These are phyloP conservation scores for Curvularia sp. DNA, from an alignment of 2,329 filamentous ascomycete species.

Conservation along the genomic window DNA sequence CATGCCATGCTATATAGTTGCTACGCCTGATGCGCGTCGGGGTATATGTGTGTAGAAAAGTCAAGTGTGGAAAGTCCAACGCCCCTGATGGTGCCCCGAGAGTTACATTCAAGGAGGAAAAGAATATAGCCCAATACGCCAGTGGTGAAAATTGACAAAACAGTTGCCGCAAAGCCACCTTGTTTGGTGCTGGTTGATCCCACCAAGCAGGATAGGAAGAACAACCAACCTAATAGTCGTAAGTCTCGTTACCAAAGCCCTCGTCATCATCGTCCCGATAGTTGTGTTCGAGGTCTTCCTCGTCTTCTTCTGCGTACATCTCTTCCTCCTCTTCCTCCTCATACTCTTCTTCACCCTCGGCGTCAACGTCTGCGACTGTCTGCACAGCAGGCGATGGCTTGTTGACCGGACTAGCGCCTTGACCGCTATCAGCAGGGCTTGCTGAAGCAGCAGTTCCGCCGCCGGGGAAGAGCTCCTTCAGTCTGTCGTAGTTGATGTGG, in stretches of 20 bases:
- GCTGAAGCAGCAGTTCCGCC: slow-evolving; percentile 22
- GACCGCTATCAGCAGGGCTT: slow-evolving; percentile 10
- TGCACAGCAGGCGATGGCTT: slow-evolving; percentile 17
- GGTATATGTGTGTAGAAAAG: background rate
- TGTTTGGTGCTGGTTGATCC: background rate
- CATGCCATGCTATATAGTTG: background rate
- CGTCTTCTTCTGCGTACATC: slow-evolving; percentile 49
- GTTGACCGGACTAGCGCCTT: slow-evolving; percentile 5
- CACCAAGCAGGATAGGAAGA: background rate
- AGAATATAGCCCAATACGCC: background rate
- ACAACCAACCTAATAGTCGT: slow-evolving; percentile 28
- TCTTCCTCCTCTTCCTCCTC: slow-evolving; percentile 33
- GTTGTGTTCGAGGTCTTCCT: slow-evolving; percentile 50
- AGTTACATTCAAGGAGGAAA: background rate
- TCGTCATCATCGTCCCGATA: slow-evolving; percentile 54
- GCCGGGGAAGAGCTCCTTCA: slow-evolving; percentile 52
- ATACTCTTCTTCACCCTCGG: slow-evolving; percentile 27
- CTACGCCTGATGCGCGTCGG: background rate
- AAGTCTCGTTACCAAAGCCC: slow-evolving; percentile 51
- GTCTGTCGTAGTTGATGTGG: slow-evolving; percentile 56
- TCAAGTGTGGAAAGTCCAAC: background rate
- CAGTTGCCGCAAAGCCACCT: background rate
- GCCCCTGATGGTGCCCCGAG: background rate
- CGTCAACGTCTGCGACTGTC: slow-evolving; percentile 19
- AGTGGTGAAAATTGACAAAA: background rate